Conservation (phyloP, 345 rosid genomes). For the Moricandia moricandioides region DNA sequence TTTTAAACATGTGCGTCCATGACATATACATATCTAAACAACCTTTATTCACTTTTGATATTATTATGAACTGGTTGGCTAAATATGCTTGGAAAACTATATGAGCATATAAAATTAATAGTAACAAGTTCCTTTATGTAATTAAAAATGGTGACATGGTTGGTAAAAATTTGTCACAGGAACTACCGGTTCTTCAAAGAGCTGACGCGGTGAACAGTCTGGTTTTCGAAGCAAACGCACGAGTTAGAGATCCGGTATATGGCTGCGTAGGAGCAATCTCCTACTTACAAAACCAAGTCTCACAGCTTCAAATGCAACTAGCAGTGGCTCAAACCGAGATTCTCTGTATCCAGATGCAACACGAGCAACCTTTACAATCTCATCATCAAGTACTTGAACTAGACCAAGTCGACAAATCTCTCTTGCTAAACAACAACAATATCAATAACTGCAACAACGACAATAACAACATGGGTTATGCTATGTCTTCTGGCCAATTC, state of each 20-base stretch:
- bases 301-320: constrained; percentile 76
- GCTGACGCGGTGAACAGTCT: constrained; percentile 80
- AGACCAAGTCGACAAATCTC: constrained; percentile 47
- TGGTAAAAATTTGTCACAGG: constrained; percentile 40
- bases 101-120: neutral
- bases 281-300: constrained; percentile 72
- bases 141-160: constrained; percentile 6
- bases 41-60: neutral
- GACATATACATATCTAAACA: neutral
- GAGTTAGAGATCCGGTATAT: constrained; percentile 80
- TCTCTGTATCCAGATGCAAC: constrained; percentile 78
- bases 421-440: constrained; percentile 30
- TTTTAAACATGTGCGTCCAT: neutral
- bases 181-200: constrained; percentile 70
- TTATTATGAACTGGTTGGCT: neutral
- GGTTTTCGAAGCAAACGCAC: constrained; percentile 78
- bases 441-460: constrained; percentile 31
- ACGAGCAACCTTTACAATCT: constrained; percentile 41
- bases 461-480: constrained; percentile 37
- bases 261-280: constrained; percentile 88
- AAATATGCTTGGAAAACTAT: constrained; percentile 1
- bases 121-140: neutral
- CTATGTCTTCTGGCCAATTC: constrained; percentile 39
- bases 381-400: constrained; percentile 40
- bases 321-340: constrained; percentile 82